Conservation (phyloP, 2,329 filamentous ascomycete species). For the Aureobasidium namibiae region DNA sequence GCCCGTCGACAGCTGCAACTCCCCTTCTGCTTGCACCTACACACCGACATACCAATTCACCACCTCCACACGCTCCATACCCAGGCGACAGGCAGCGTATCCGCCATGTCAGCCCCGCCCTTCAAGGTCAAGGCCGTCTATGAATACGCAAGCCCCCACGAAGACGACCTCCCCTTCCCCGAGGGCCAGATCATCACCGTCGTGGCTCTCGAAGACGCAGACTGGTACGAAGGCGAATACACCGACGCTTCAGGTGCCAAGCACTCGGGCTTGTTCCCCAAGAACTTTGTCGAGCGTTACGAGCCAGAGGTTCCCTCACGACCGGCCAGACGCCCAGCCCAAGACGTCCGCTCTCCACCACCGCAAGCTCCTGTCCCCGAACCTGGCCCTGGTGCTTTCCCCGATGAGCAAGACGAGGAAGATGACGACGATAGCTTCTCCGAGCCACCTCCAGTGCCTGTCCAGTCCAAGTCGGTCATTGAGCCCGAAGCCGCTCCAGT, state of each 20-base stretch:
- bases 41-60: not conserved
- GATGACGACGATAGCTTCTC: constrained; percentile 17
- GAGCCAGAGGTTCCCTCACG: constrained; percentile 85
- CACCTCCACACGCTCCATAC: not conserved
- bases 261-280: constrained; percentile 81
- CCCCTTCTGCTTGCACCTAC: too few species aligned
- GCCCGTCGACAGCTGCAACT: not conserved
- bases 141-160: constrained; percentile 86
- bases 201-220: constrained; percentile 81
- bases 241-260: constrained; percentile 64
- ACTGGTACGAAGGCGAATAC: constrained; percentile 92
- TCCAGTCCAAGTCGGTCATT: constrained; percentile 22
- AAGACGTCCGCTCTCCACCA: constrained; percentile 36
- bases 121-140: constrained; percentile 96
- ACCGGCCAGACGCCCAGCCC: constrained; percentile 68
- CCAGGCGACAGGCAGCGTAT: not conserved
- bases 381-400: constrained; percentile 15
- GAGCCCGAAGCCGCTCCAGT: constrained; percentile 28
- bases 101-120: constrained; percentile 55
- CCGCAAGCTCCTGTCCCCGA: constrained; percentile 28
- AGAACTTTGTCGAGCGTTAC: constrained; percentile 95
- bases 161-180: constrained; percentile 86
- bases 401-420: constrained; percentile 28
- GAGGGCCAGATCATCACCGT: constrained; percentile 88
- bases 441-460: constrained; percentile 23